Percentiles rank a stretch among this genome's conserved stretches.
Evolutionary conservation across 2,329 filamentous ascomycete species (phyloP).

Genomic region (Pestalotiopsis sp.): DNA sequence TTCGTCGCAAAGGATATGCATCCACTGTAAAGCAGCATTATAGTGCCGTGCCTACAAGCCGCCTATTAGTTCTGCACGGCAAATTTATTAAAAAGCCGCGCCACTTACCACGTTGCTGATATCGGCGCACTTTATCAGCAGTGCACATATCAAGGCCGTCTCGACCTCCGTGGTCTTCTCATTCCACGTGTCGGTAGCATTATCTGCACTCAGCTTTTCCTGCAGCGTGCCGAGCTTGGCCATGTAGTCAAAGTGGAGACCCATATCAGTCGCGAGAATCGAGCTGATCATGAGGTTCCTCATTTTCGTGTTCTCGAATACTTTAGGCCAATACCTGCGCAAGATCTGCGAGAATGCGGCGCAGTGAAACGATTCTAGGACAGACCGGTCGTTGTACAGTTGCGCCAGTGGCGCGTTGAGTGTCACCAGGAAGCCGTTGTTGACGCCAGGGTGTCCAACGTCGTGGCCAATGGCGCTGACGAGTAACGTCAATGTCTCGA

Average conservation of each 20-base stretch:
- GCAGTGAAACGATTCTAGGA: slow-evolving; percentile 96
- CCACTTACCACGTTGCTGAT: slow-evolving; percentile 93
- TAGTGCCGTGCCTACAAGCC: slow-evolving; percentile 75
- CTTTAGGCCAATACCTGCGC: slow-evolving; percentile 85
- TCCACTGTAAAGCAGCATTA: slow-evolving; percentile 84
- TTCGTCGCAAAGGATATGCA: slow-evolving; percentile 90
- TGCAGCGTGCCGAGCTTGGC: slow-evolving; percentile 80
- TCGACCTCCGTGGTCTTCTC: slow-evolving; percentile 75
- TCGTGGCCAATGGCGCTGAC: slow-evolving; percentile 98
- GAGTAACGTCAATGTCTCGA: slow-evolving; percentile 86
- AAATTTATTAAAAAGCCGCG: background rate
- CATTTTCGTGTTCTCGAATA: slow-evolving; percentile 78
- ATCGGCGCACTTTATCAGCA: slow-evolving; percentile 97
- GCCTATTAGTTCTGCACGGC: background rate
- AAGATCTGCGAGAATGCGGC: slow-evolving; percentile 96
- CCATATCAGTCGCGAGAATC: slow-evolving; percentile 98
- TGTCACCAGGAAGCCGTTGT: slow-evolving; percentile 93
- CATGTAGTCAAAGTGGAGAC: slow-evolving; percentile 96
- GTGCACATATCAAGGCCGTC: slow-evolving; percentile 79
- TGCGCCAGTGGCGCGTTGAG: slow-evolving; percentile 92
- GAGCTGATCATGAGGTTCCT: slow-evolving; percentile 93
- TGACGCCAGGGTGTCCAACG: slow-evolving; percentile 95
- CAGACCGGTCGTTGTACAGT: slow-evolving; percentile 95
- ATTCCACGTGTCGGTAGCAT: slow-evolving; percentile 74
- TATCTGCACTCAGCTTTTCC: slow-evolving; percentile 71